A percentile compares a stretch with the other conserved stretches of the same genome.
Evolutionary conservation across 1,284 basidiomycete species (phyloP).

Genomic region (Trametes versicolor): DNA sequence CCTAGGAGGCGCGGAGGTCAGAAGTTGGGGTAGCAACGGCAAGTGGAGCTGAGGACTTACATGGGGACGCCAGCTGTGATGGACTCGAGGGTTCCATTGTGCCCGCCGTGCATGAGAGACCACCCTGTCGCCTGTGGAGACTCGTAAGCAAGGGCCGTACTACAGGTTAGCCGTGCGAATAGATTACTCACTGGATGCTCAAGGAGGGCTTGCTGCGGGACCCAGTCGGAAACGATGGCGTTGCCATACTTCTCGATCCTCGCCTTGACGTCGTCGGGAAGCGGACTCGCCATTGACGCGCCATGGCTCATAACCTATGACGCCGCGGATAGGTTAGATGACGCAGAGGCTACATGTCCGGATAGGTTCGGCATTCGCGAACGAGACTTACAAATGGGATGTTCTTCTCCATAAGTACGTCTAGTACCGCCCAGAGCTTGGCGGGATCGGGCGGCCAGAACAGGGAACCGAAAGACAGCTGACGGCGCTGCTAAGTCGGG

Average conservation of each 20-base stretch:
- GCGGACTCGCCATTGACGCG: slow-evolving; percentile 13
- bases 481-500: neutral
- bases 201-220: slow-evolving; percentile 37
- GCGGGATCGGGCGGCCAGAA: slow-evolving; percentile 30
- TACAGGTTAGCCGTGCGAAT: too few species aligned
- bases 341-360: neutral
- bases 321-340: neutral
- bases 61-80: slow-evolving; percentile 33
- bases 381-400: slow-evolving; percentile 31
- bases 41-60: neutral
- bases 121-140: slow-evolving; percentile 33
- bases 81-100: slow-evolving; percentile 36
- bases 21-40: too few species aligned
- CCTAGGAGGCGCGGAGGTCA: slow-evolving; percentile 17
- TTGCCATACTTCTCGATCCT: slow-evolving; percentile 31
- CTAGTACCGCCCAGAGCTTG: slow-evolving; percentile 28
- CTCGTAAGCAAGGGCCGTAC: neutral
- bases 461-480: slow-evolving; percentile 35
- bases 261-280: slow-evolving; percentile 30
- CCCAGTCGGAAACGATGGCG: slow-evolving; percentile 33
- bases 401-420: slow-evolving; percentile 29
- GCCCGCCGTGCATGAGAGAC: slow-evolving; percentile 39
- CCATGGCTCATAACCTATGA: slow-evolving; percentile 9
- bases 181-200: slow-evolving; percentile 32
- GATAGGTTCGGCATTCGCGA: neutral